phyloP scores from a whole-genome alignment of 2,329 filamentous ascomycete genomes.

The Penicillium sumatraense region DNA sequence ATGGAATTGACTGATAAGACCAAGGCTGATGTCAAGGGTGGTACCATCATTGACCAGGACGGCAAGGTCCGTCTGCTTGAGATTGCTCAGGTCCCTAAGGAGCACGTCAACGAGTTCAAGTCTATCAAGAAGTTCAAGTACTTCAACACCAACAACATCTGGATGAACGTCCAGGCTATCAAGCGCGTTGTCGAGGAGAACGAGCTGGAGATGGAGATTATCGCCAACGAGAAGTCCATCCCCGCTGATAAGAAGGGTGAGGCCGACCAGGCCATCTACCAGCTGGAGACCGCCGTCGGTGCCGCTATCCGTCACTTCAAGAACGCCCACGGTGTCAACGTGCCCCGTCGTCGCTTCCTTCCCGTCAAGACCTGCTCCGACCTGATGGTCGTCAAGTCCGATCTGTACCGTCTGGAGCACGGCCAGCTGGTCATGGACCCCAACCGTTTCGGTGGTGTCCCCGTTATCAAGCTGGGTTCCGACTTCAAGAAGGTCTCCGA shows the following conservation, averaged over 20 bases:
- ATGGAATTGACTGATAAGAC: constrained; percentile 99
- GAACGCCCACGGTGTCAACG: constrained; percentile 98
- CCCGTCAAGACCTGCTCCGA: constrained; percentile 99
- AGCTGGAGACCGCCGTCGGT: constrained; percentile 98
- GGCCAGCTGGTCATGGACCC: constrained; percentile 97
- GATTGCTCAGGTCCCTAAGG: constrained; percentile 98
- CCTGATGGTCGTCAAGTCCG: constrained; percentile 99
- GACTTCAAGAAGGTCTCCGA: constrained; percentile 99
- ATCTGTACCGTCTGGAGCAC: constrained; percentile 98
- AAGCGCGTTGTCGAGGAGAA: constrained; percentile 99
- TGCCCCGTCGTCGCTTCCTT: constrained; percentile 95
- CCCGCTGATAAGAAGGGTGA: constrained; percentile 99
- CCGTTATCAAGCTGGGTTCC: constrained; percentile 95
- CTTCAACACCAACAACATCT: constrained; percentile 99
- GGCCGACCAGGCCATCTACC: constrained; percentile 94
- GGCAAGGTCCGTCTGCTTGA: constrained; percentile 94
- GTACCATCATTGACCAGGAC: constrained; percentile 99
- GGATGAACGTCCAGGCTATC: constrained; percentile 96
- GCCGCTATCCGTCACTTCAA: constrained; percentile 98
- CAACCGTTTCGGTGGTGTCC: constrained; percentile 93
- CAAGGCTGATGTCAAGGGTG: constrained; percentile 99
- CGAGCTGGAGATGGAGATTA: constrained; percentile 99
- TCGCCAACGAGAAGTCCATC: constrained; percentile 98
- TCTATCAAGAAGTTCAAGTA: constrained; percentile 99
- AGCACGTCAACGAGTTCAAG: constrained; percentile 99